Conservation (phyloP, 2,329 filamentous ascomycete species). For the Epichloe hybrida region DNA sequence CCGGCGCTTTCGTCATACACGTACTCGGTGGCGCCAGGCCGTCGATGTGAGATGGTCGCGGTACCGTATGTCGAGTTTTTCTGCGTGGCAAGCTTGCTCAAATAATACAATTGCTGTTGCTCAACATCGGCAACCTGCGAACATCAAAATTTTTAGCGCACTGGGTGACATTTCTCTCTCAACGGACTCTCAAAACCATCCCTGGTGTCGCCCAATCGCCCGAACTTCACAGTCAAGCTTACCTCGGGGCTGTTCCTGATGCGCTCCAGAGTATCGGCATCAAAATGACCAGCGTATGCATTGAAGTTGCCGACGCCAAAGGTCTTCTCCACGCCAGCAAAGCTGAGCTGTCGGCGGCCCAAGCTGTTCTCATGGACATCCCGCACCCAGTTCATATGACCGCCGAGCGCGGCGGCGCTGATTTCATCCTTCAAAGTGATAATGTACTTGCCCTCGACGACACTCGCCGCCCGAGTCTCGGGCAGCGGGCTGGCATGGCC, state of each 20-base stretch:
- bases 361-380: conserved; percentile 19
- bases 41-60: conserved; percentile 28
- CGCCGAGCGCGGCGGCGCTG: conserved; percentile 16
- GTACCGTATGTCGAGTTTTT: conserved; percentile 29
- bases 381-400: conserved; percentile 21
- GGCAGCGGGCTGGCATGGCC: neutral
- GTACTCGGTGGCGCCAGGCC: conserved; percentile 21
- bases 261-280: conserved; percentile 24
- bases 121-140: conserved; percentile 20
- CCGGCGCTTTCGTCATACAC: conserved; percentile 29
- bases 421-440: conserved; percentile 29
- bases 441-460: conserved; percentile 29
- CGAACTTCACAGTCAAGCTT: conserved; percentile 5
- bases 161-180: too few species aligned
- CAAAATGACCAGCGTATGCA: conserved; percentile 31
- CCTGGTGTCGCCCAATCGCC: too few species aligned
- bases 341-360: conserved; percentile 19
- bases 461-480: neutral
- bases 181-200: too few species aligned
- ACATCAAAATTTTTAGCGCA: neutral
- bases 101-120: conserved; percentile 16
- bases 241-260: conserved; percentile 27
- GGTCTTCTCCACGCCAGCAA: conserved; percentile 18
- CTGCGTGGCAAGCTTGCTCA: conserved; percentile 18
- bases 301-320: conserved; percentile 21